Evolutionary conservation across 495 filamentous ascomycete species (phyloP).

Genomic region (Baudoinia panamericana): DNA sequence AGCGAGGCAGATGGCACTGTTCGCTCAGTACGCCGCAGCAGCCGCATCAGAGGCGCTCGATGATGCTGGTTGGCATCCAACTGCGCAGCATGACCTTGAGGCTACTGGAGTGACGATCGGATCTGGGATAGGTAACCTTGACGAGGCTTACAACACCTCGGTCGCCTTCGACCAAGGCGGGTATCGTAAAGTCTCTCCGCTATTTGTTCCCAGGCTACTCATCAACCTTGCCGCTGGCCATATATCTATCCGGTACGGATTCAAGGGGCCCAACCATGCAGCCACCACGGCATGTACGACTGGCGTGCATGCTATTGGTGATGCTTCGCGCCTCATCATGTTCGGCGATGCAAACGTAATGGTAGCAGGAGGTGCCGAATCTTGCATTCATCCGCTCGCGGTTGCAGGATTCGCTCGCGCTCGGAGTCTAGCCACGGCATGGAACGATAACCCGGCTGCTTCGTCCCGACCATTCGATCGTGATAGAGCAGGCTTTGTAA

Average conservation of each 20-base stretch:
- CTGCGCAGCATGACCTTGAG: constrained; percentile 46
- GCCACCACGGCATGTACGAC: constrained; percentile 92
- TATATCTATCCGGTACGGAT: constrained; percentile 83
- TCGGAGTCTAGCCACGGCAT: constrained; percentile 67
- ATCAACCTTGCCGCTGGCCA: constrained; percentile 93
- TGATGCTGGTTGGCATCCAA: constrained; percentile 70
- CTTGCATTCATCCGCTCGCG: constrained; percentile 88
- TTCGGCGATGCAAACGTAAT: constrained; percentile 87
- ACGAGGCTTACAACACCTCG: constrained; percentile 74
- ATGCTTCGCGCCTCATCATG: constrained; percentile 80
- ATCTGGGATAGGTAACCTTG: constrained; percentile 90
- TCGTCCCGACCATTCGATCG: constrained; percentile 81
- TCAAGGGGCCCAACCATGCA: constrained; percentile 83
- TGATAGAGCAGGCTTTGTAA: constrained; percentile 74
- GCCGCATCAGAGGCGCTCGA: constrained; percentile 74
- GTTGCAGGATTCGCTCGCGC: constrained; percentile 84
- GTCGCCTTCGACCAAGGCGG: constrained; percentile 64
- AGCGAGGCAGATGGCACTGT: constrained; percentile 75
- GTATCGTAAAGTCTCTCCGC: constrained; percentile 79
- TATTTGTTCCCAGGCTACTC: constrained; percentile 83
- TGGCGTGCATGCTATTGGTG: constrained; percentile 84
- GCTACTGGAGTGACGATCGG: constrained; percentile 77
- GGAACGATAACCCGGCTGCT: constrained; percentile 57
- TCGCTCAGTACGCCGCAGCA: constrained; percentile 81
- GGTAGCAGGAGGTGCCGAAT: constrained; percentile 86